phyloP scores from a whole-genome alignment of 2,329 filamentous ascomycete genomes.

The Beauveria sp. region DNA sequence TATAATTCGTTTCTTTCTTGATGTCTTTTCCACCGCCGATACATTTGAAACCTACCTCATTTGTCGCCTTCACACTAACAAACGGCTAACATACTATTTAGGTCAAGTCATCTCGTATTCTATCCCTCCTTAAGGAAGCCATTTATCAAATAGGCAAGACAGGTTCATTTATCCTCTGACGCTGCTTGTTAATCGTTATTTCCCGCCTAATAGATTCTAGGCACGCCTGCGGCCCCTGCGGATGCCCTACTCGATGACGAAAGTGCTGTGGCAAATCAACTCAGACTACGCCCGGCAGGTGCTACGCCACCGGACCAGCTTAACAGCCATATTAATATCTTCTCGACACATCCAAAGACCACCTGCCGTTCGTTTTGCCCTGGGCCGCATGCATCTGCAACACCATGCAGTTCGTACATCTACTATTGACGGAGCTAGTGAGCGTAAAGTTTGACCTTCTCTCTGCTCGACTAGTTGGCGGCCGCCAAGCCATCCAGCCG shows the following conservation, averaged over 20 bases:
- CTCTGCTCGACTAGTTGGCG: not conserved
- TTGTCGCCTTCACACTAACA: no score
- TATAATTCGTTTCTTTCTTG: no score
- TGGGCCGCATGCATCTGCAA: not conserved
- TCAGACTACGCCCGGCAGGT: not conserved
- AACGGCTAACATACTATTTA: no score
- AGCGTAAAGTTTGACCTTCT: not conserved
- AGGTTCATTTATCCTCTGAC: no score
- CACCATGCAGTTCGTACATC: not conserved
- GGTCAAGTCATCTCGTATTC: no score
- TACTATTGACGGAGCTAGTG: not conserved
- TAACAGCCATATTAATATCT: not conserved
- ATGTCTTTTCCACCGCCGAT: no score
- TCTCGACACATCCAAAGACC: not conserved
- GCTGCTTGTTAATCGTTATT: no score
- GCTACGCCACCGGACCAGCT: not conserved
- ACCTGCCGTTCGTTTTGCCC: not conserved
- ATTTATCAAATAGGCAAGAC: no score
- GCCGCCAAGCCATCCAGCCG: not conserved
- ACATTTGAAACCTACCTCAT: no score
- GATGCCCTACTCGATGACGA: not conserved
- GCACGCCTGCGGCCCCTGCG: not conserved
- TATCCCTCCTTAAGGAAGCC: no score
- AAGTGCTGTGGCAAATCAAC: not conserved
- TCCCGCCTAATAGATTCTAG: not conserved